Evolutionary conservation across 108 stramenopile species (phyloP), one percentile per base, ranked within the genome.

Genomic region (Nitzschia sp.): DNA sequence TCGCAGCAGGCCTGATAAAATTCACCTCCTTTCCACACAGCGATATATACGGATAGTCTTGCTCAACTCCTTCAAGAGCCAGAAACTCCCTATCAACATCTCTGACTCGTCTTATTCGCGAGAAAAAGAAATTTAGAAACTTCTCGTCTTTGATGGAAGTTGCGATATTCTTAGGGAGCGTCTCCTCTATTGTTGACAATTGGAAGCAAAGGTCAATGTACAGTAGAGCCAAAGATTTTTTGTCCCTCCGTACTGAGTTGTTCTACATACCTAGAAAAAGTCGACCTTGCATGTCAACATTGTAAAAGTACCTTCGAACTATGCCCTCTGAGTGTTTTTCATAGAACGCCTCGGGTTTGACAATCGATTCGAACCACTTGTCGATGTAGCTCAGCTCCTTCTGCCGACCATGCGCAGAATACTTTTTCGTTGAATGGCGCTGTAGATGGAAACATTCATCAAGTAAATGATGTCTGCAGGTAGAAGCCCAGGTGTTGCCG

Each of bases 81-180:
- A 75, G 53, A 63, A 73, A 65, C 15, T 59, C 31, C 25, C 22
- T 8, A 21, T 73, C 66, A 25, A 48, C 25, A 36, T 21, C 19
- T 5, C 34, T 45, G 9, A 33, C 32, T 6, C 17, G 16, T 48
- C 63, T 66, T 29, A 83, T 58, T 11, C 63, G n/a, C 15, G 68
- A 54, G 33, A 83, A 77, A 62, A 83, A 83, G 47, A 79, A 76
- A 28, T 83, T 75, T 2, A 83, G 68, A 63, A 83, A 83, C 29
- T 63, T 58, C 2, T 30, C 52, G 55, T 74, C 68, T 45, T 83
- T 83, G 67, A 83, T 73, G n/a, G 78, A 80, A 25, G 72, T 79
- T n/a, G 82, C 66, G 50, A 83, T 77, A 45, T 83, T 83, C 52
- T 83, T 83, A 27, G 82, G 82, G n/a, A 61, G 36, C 8, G 79